A percentile compares a stretch with the other conserved stretches of the same genome.
Evolutionary conservation across 164 flowering plant species (phyloP).

Genomic region (Paratinospora sagittata): DNA sequence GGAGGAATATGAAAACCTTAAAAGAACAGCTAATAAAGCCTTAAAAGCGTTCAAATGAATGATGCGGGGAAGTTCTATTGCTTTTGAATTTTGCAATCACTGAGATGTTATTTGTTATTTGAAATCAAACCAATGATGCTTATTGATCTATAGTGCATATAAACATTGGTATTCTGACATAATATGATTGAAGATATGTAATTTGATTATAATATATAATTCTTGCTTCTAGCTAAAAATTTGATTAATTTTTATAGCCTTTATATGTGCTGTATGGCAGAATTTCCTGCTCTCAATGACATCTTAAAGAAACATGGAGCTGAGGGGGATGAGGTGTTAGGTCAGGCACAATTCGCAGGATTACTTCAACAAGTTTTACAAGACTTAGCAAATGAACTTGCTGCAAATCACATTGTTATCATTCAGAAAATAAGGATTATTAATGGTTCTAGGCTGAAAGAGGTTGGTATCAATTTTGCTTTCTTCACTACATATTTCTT

Average conservation of each 20-base stretch:
- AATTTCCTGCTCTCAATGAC: slow-evolving; percentile 43
- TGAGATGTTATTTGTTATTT: background rate
- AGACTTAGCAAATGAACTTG: slow-evolving; percentile 51
- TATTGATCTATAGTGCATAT: background rate
- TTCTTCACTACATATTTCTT: slow-evolving; percentile 1
- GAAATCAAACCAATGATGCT: background rate
- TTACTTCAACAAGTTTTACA: slow-evolving; percentile 61
- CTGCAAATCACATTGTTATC: slow-evolving; percentile 38
- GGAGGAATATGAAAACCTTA: background rate
- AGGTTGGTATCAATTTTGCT: slow-evolving; percentile 32
- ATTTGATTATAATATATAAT: background rate
- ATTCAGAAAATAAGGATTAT: slow-evolving; percentile 41
- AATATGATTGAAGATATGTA: background rate
- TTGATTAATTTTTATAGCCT: background rate
- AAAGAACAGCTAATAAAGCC: background rate
- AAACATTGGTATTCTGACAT: background rate
- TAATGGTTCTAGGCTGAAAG: slow-evolving; percentile 56
- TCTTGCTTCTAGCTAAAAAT: background rate
- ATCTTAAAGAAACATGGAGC: slow-evolving; percentile 62
- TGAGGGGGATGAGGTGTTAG: slow-evolving; percentile 52
- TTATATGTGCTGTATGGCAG: slow-evolving; percentile 27
- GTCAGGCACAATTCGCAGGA: slow-evolving; percentile 74
- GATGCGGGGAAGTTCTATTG: background rate
- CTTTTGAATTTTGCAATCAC: background rate
- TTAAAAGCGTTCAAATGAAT: background rate